phyloP scores from a whole-genome alignment of 805 yeast species.

The Kluyveromyces starmeri region DNA sequence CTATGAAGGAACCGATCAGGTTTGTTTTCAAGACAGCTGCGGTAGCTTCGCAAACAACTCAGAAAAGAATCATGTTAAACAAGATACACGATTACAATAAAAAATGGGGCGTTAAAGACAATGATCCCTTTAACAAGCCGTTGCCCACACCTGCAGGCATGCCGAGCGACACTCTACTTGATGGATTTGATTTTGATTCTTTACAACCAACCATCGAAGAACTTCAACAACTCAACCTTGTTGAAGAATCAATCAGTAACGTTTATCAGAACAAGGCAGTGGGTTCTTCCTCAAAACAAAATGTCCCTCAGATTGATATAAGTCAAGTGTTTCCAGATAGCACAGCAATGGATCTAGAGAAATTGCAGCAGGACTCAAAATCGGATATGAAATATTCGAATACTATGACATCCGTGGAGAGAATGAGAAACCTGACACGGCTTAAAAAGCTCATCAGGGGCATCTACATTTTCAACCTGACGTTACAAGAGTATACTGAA shows the following conservation, averaged over 20 bases:
- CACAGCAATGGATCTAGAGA: no score
- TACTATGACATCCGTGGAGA: not conserved
- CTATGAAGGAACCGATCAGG: not conserved
- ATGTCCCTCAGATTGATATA: not conserved
- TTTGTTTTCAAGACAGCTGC: constrained; percentile 5
- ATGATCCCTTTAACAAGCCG: constrained; percentile 18
- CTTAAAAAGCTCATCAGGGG: constrained; percentile 13
- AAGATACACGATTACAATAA: constrained; percentile 16
- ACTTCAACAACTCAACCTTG: constrained; percentile 2
- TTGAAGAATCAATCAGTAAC: not conserved
- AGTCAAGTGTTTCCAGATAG: not conserved
- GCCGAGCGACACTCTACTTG: constrained; percentile 5
- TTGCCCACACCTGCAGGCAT: constrained; percentile 10
- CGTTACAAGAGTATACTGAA: constrained; percentile 20
- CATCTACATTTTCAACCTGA: constrained; percentile 19
- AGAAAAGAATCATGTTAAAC: constrained; percentile 1
- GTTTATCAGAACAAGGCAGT: not conserved
- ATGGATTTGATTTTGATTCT: constrained; percentile 6
- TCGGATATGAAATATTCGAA: not conserved
- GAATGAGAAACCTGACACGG: constrained; percentile 13
- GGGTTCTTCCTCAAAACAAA: not conserved
- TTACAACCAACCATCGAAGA: constrained; percentile 5
- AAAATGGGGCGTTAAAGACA: constrained; percentile 18
- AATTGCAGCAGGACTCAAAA: no score
- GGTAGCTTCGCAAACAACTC: not conserved